Base-by-base conservation (phyloP, 306 rosid genomes). In the Mimosa bimucronata region DNA sequence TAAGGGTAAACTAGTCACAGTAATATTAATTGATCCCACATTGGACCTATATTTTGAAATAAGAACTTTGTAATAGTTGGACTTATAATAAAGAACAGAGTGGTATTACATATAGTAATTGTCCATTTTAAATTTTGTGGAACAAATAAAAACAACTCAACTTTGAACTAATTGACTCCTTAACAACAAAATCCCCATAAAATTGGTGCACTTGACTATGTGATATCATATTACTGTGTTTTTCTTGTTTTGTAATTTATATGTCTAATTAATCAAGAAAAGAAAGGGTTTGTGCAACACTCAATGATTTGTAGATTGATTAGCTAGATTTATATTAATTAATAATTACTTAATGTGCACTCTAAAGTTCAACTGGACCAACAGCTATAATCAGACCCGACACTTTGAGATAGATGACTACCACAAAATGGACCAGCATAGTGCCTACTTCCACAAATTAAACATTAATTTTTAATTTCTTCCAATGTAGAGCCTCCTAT, bases 311-410 rank as follows among this genome's bases (percentile, higher is more conserved):
- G 23, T 31, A 0, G 80, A 41, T 72, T 72, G 75, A 48, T 77
- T 9, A 68, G 58, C 78, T 62, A 30, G 67, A 55, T 37, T 37
- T 85, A 68, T 41, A 9, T 31, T 93, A n/a, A 46, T 7, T 91
- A 66, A 46, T 2, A 53, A 53, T 19, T 87, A 83, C 98, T 91
- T 93, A 61, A 81, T 81, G 48, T 73, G 71, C 90, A 93, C 98
- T 93, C 94, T 88, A 93, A 90, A 93, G 86, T 88, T 87, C 85
- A 90, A 83, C 89, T 38, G 74, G 93, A 93, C 97, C 98, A 82
- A 79, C 87, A 88, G 26, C 82, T 62, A 76, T 68, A 71, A 75
- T 50, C n/a, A 41, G 29, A 83, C 76, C 71, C 46, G 31, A 68
- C 87, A 61, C 65, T 52, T 76, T 62, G 53, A 62, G 57, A 55